phyloP scores from a whole-genome alignment of 768 basidiomycete species.

The Suillus sp. region DNA sequence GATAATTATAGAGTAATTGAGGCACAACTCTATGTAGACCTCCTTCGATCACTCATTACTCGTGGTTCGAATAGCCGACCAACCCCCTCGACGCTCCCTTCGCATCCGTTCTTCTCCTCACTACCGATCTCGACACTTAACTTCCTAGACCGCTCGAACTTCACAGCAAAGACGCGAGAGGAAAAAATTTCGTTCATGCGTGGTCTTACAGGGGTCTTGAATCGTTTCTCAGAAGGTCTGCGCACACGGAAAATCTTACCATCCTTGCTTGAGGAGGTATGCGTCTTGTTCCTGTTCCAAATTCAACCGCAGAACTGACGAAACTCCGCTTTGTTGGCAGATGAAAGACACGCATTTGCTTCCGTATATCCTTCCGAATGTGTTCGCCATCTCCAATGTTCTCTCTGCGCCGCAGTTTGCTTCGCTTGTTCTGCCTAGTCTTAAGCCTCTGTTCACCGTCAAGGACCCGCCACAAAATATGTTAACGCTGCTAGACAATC shows the following conservation, averaged over 20 bases:
- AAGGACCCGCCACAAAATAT: slow-evolving; percentile 98
- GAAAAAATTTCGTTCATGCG: slow-evolving; percentile 98
- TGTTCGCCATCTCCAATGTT: slow-evolving; percentile 83
- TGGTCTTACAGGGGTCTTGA: slow-evolving; percentile 78
- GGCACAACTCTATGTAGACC: slow-evolving; percentile 46
- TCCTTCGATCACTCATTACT: slow-evolving; percentile 81
- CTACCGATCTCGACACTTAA: slow-evolving; percentile 94
- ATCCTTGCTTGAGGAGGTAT: slow-evolving; percentile 91
- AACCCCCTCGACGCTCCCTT: slow-evolving; percentile 76
- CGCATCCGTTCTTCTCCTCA: slow-evolving; percentile 91
- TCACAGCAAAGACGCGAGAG: slow-evolving; percentile 90
- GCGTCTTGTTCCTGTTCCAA: slow-evolving; percentile 12
- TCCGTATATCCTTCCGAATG: slow-evolving; percentile 94
- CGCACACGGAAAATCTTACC: slow-evolving; percentile 88
- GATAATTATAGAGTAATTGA: slow-evolving; percentile 15
- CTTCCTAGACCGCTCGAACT: slow-evolving; percentile 94
- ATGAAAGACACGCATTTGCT: slow-evolving; percentile 94
- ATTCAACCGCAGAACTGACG: slow-evolving; percentile 14
- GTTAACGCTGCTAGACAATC: slow-evolving; percentile 89
- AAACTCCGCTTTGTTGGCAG: slow-evolving; percentile 35
- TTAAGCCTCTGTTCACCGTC: slow-evolving; percentile 87
- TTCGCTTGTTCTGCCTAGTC: slow-evolving; percentile 74
- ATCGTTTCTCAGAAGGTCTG: slow-evolving; percentile 85
- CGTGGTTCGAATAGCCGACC: slow-evolving; percentile 73
- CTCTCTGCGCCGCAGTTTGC: slow-evolving; percentile 83